These are phyloP conservation scores for Leersia perrieri DNA, from an alignment of 176 grass and related monocot species.

Conservation along the genomic window DNA sequence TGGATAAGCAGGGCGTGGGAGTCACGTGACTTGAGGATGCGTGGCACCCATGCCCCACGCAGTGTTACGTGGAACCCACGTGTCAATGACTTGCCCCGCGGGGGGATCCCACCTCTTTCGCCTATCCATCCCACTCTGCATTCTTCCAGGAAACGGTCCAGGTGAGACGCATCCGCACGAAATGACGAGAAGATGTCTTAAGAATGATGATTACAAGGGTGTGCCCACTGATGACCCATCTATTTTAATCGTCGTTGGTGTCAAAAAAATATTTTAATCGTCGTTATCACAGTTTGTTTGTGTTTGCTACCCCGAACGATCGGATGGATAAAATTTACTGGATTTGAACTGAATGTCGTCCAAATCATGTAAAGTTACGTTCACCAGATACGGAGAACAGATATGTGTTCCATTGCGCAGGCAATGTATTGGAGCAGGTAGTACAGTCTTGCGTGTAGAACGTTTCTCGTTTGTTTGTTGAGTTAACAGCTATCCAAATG, in stretches of 20 bases:
- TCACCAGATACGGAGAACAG: background rate
- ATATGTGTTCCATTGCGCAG: too few relatives aligned
- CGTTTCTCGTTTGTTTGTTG: background rate
- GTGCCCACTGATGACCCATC: background rate
- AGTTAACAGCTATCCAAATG: background rate
- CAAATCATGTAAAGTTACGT: background rate
- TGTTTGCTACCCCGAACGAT: background rate
- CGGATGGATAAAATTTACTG: background rate
- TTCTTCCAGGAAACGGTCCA: background rate
- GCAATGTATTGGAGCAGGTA: too few relatives aligned
- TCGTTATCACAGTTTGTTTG: background rate
- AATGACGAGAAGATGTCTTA: background rate
- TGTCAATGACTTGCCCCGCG: constrained; percentile 37
- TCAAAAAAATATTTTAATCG: too few relatives aligned
- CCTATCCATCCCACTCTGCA: background rate
- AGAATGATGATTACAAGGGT: background rate
- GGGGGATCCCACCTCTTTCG: background rate
- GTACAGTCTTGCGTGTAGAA: background rate
- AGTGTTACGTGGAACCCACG: background rate
- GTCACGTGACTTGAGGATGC: background rate
- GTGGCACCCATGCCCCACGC: background rate
- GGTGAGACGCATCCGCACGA: constrained; percentile 20
- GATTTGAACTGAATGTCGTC: background rate
- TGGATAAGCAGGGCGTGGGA: background rate
- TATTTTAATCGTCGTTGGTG: background rate